phyloP scores from a whole-genome alignment of 1,284 basidiomycete species.

The Marasmius fiardii region DNA sequence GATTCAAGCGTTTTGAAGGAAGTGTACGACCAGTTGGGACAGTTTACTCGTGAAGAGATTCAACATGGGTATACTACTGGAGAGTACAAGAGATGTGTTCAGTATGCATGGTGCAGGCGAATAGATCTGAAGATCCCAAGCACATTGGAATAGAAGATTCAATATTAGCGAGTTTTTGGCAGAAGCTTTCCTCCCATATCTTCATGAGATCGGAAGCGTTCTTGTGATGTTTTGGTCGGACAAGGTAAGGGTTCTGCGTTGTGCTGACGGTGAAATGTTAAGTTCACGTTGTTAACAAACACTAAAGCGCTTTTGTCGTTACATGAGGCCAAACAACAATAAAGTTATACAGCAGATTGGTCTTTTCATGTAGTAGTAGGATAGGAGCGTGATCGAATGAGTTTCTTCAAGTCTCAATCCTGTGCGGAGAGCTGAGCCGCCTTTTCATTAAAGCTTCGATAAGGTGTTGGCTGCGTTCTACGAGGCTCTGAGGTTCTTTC shows the following conservation, averaged over 20 bases:
- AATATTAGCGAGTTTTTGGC: slow-evolving; percentile 9
- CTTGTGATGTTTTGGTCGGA: neutral
- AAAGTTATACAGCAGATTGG: slow-evolving; percentile 18
- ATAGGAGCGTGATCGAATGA: slow-evolving; percentile 10
- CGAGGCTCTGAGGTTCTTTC: slow-evolving; percentile 19
- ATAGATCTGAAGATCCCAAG: slow-evolving; percentile 12
- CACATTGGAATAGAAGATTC: slow-evolving; percentile 12
- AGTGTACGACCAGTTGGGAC: slow-evolving; percentile 10
- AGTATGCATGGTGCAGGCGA: slow-evolving; percentile 16
- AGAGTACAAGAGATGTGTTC: slow-evolving; percentile 10
- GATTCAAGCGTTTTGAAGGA: slow-evolving; percentile 15
- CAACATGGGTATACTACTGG: neutral
- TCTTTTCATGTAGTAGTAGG: slow-evolving; percentile 8
- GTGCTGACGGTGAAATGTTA: too few species aligned
- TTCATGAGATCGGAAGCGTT: too few species aligned
- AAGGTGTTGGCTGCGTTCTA: slow-evolving; percentile 17
- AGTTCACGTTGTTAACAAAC: neutral
- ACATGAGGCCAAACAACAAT: slow-evolving; percentile 18
- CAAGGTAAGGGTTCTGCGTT: too few species aligned
- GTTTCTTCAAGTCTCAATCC: neutral
- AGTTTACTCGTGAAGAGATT: slow-evolving; percentile 14
- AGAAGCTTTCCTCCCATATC: too few species aligned
- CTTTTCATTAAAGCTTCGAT: slow-evolving; percentile 9
- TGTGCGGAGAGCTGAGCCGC: neutral
- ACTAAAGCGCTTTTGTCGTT: slow-evolving; percentile 21